Evolutionary conservation across 108 stramenopile genomes (phyloP).

Genomic region (Nitzschia inconspicua): DNA sequence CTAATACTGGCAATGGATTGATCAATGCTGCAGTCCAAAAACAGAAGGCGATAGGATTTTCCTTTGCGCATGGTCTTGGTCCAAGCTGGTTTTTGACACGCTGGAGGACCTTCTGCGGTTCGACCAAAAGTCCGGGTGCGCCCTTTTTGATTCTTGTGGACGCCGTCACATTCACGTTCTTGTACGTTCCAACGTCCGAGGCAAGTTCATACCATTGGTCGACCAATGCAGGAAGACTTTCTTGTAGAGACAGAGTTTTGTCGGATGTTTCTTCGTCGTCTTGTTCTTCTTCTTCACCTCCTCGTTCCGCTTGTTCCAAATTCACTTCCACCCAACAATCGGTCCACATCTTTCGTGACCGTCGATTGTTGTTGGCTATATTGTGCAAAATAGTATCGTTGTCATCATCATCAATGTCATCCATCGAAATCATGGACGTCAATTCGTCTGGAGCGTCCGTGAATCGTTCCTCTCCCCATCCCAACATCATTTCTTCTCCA

Average conservation of each 20-base stretch:
- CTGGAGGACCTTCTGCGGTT: slow-evolving; percentile 32
- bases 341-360: slow-evolving; percentile 6
- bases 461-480: slow-evolving; percentile 64
- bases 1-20: slow-evolving; percentile 62
- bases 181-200: slow-evolving; percentile 47
- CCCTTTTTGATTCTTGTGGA: slow-evolving; percentile 34
- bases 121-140: slow-evolving; percentile 41
- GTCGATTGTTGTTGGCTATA: slow-evolving; percentile 1
- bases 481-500: slow-evolving; percentile 57
- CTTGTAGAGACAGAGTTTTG: slow-evolving; percentile 12
- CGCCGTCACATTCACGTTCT: slow-evolving; percentile 52
- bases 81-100: slow-evolving; percentile 41
- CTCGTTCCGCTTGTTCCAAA: slow-evolving; percentile 19
- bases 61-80: slow-evolving; percentile 22
- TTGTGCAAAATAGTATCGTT: slow-evolving; percentile 12
- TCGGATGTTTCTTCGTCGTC: not conserved
- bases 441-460: slow-evolving; percentile 17
- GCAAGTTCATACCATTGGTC: slow-evolving; percentile 49
- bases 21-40: slow-evolving; percentile 62
- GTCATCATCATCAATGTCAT: not conserved
- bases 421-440: not conserved
- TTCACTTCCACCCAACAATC: slow-evolving; percentile 2
- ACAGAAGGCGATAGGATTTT: slow-evolving; percentile 34
- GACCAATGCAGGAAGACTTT: slow-evolving; percentile 33
- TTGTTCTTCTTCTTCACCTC: not conserved